Evolutionary conservation across 805 yeast species (phyloP).

Genomic region (Kregervanrija pseudodelftensis): DNA sequence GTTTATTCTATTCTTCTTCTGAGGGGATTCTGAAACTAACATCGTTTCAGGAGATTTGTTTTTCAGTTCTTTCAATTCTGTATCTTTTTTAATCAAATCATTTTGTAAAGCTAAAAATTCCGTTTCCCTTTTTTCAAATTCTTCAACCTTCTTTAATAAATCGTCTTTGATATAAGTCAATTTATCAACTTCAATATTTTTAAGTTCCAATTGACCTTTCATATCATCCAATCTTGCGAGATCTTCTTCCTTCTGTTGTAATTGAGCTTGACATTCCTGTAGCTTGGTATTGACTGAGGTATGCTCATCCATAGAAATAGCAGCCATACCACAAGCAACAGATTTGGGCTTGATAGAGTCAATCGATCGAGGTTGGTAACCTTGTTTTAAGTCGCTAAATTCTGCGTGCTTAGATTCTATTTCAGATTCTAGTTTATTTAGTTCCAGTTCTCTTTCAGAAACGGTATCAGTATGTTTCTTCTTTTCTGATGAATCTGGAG

Average conservation of each 20-base stretch:
- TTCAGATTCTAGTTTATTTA: not conserved
- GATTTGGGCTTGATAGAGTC: conserved; percentile 20
- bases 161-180: not conserved
- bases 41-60: too few species aligned
- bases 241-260: not conserved
- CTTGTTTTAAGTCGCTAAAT: not conserved
- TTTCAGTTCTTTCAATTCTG: not conserved
- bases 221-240: not conserved
- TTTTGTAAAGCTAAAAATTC: not conserved
- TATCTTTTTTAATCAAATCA: not conserved
- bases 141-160: not conserved
- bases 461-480: not conserved
- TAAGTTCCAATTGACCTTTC: not conserved
- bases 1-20: too few species aligned
- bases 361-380: conserved; percentile 7
- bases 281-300: not conserved
- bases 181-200: conserved; percentile 1
- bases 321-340: conserved; percentile 26
- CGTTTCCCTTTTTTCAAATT: not conserved
- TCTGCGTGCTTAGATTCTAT: conserved; percentile 4
- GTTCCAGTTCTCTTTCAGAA: conserved; percentile 3
- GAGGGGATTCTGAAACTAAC: too few species aligned
- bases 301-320: conserved; percentile 14
- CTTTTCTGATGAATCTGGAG: not conserved
- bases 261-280: not conserved